Percentiles rank a stretch among this genome's conserved stretches.
phyloP scores from a whole-genome alignment of 306 rosid genomes.

The Coriaria nepalensis region DNA sequence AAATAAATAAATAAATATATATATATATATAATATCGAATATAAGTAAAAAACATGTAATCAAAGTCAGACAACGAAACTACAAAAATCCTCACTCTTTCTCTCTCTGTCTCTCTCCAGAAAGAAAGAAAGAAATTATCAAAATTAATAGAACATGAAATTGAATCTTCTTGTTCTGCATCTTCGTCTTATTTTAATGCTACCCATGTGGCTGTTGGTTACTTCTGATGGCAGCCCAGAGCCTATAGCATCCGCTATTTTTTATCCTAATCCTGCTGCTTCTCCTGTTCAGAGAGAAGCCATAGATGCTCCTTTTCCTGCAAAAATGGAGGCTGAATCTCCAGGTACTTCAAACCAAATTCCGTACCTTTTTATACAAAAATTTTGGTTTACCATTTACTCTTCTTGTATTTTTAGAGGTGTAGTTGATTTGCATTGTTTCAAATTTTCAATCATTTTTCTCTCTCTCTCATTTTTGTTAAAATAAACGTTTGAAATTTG shows the following conservation, averaged over 20 bases:
- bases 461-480: too few relatives aligned
- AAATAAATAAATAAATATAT: too few relatives aligned
- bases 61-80: too few relatives aligned
- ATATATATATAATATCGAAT: too few relatives aligned
- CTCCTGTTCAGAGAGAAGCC: constrained; percentile 12
- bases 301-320: constrained; percentile 29
- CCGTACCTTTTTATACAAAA: too few relatives aligned
- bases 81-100: too few relatives aligned
- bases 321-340: constrained; percentile 54
- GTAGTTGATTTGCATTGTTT: neutral
- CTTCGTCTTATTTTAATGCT: too few relatives aligned
- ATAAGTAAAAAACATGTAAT: too few relatives aligned
- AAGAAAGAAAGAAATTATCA: neutral
- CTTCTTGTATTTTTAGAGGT: neutral
- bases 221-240: constrained; percentile 25
- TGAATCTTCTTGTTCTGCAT: constrained; percentile 37
- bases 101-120: too few relatives aligned
- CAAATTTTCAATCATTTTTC: too few relatives aligned
- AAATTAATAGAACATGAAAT: constrained; percentile 4
- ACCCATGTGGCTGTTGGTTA: constrained; percentile 29
- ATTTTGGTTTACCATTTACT: neutral
- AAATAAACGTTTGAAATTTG: too few relatives aligned
- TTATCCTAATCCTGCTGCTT: constrained; percentile 8
- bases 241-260: constrained; percentile 22
- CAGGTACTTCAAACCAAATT: constrained; percentile 70